Evolutionary conservation across 352 stramenopile genomes (phyloP).

Genomic region (Phytophthora nicotianae): DNA sequence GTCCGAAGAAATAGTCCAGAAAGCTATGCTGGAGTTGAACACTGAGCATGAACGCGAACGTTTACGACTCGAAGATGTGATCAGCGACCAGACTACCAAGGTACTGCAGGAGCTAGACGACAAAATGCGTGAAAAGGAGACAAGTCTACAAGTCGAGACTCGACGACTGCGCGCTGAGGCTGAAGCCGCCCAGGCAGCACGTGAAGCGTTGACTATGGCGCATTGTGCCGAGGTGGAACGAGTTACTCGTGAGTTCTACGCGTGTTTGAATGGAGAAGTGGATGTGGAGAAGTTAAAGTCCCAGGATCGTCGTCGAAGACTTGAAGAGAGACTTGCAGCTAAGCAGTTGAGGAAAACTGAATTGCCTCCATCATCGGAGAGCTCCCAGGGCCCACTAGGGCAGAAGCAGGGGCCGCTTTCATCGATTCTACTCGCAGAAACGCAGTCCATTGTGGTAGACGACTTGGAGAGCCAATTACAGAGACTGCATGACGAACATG

Average conservation of each 20-base stretch:
- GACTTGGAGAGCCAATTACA: constrained; percentile 30
- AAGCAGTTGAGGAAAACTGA: constrained; percentile 15
- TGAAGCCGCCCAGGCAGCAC: constrained; percentile 34
- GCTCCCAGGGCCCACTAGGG: not conserved
- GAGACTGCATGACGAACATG: constrained; percentile 40
- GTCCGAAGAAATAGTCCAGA: constrained; percentile 10
- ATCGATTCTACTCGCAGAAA: constrained; percentile 4
- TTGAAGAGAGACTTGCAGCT: constrained; percentile 30
- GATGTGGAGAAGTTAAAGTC: constrained; percentile 20
- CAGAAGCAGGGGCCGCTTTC: not conserved
- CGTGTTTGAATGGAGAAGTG: constrained; percentile 16
- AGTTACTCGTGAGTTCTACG: constrained; percentile 34
- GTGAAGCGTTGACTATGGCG: constrained; percentile 29
- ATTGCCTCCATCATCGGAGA: not conserved
- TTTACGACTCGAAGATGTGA: constrained; percentile 24
- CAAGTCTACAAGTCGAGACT: constrained; percentile 15
- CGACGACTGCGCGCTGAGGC: constrained; percentile 19
- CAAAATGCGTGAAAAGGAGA: constrained; percentile 23
- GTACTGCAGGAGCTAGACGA: constrained; percentile 27
- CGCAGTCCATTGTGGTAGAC: constrained; percentile 17
- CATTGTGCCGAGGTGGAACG: constrained; percentile 36
- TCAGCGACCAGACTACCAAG: constrained; percentile 25
- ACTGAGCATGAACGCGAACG: constrained; percentile 30
- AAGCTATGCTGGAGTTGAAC: constrained; percentile 14
- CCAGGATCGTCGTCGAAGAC: constrained; percentile 22